Percentiles rank a stretch among this genome's conserved stretches.
These are phyloP conservation scores for Suillus alpinus DNA, from an alignment of 768 basidiomycete genomes.

Conservation along the genomic window DNA sequence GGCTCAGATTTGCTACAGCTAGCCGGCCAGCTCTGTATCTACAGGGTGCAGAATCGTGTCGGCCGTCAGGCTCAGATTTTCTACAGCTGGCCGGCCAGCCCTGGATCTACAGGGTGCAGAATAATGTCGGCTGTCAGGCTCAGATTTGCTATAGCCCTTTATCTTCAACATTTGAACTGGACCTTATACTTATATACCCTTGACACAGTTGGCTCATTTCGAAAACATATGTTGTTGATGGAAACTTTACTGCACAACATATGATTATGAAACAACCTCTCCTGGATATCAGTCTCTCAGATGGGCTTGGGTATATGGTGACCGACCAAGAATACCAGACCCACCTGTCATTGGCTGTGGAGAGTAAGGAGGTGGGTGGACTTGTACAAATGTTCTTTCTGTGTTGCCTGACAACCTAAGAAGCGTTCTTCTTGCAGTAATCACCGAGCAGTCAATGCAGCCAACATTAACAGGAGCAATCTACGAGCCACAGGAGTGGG, in stretches of 20 bases:
- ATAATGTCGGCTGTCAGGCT: too few relatives aligned
- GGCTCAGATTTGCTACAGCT: too few relatives aligned
- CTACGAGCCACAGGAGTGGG: slow-evolving; percentile 26
- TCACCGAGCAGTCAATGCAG: slow-evolving; percentile 16
- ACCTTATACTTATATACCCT: too few relatives aligned
- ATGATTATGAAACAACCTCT: slow-evolving; percentile 20
- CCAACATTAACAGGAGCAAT: slow-evolving; percentile 10
- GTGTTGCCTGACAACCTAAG: too few relatives aligned
- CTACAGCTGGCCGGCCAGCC: too few relatives aligned
- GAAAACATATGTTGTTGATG: slow-evolving; percentile 5
- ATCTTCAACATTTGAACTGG: too few relatives aligned
- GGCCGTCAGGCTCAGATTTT: too few relatives aligned
- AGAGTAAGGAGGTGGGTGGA: slow-evolving; percentile 6
- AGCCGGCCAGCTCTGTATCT: too few relatives aligned
- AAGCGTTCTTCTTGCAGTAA: slow-evolving; percentile 14
- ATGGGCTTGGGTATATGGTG: slow-evolving; percentile 29
- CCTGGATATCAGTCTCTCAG: slow-evolving; percentile 23
- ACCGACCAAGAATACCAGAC: slow-evolving; percentile 11
- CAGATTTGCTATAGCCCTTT: too few relatives aligned
- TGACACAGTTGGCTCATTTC: not conserved
- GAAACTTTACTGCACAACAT: slow-evolving; percentile 11
- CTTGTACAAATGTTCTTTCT: too few relatives aligned
- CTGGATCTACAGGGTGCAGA: too few relatives aligned
- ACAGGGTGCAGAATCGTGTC: too few relatives aligned
- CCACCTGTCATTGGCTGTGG: slow-evolving; percentile 14